Base-by-base conservation (phyloP, 2,329 filamentous ascomycete genomes). In the Trichoderma endophyticum region DNA sequence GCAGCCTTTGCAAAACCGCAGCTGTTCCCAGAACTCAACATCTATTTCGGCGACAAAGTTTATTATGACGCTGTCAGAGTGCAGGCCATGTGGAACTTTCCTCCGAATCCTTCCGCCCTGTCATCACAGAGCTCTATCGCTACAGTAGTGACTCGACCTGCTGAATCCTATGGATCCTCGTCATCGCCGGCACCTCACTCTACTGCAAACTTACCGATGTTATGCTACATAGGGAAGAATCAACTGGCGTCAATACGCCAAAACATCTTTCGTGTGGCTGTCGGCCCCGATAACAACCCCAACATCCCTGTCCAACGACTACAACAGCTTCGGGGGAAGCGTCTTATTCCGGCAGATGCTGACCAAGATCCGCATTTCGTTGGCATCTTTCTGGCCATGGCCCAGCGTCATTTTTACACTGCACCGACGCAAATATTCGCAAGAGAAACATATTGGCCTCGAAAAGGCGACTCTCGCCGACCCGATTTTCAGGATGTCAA, bases 331-430 rank as follows among this genome's bases (percentile, higher is more conserved):
- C 83, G 86, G 1, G 82, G 83, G 6, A 86, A 84, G 75, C 79
- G 80, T 61, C 79, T 89, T 4, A 71, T 85, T 4, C 88, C 88
- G 0, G 76, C 79, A 3, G 82, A 89, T 63, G 73, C 78, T 2
- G 83, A 89, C 63, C 84, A 87, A 62, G 88, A 90, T 75, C 81
- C 85, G 0, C 85, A 87, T 71, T 81, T 89, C 43, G 80, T 87
- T 6, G 86, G 83, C 24, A 82, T 85, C 57, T 85, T 89, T 71
- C 75, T 90, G 14, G 85, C 86, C 61, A 87, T 90, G 85, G 88
- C 88, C 8, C 88, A 90, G 75, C 81, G 83, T 9, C 83, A 86
- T 61, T 87, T 87, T 71, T 89, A 89, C 75, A 74, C 73, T 11
- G 39, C 56, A 21, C 78, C 77, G 18, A 36, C 72, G 21, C 57